phyloP scores from a whole-genome alignment of 2,329 filamentous ascomycete genomes.

The Fusarium citri region DNA sequence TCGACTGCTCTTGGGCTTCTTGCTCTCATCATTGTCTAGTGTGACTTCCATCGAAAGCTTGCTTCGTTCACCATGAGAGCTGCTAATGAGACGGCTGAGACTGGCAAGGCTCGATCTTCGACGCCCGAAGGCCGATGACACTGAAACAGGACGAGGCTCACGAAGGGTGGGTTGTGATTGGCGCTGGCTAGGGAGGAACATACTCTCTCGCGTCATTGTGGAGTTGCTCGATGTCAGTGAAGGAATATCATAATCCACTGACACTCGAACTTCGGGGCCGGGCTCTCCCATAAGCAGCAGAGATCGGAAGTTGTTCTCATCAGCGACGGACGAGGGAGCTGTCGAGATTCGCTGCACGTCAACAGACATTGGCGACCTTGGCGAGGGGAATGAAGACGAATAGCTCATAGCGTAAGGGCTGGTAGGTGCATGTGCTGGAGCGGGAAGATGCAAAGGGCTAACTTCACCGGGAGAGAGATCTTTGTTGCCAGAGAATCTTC shows the following conservation, averaged over 20 bases:
- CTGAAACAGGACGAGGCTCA: slow-evolving; percentile 71
- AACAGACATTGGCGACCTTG: slow-evolving; percentile 74
- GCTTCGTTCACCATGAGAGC: slow-evolving; percentile 78
- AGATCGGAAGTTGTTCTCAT: slow-evolving; percentile 78
- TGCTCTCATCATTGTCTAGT: slow-evolving; percentile 64
- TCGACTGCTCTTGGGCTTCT: slow-evolving; percentile 70
- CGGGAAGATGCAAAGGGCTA: slow-evolving; percentile 58
- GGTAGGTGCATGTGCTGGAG: slow-evolving; percentile 61
- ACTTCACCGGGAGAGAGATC: slow-evolving; percentile 65
- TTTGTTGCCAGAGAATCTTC: slow-evolving; percentile 54
- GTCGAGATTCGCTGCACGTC: slow-evolving; percentile 80
- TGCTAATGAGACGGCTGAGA: slow-evolving; percentile 80
- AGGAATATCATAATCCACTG: slow-evolving; percentile 76
- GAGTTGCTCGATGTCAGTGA: slow-evolving; percentile 81
- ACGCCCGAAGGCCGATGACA: slow-evolving; percentile 73
- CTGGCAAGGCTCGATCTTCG: slow-evolving; percentile 82
- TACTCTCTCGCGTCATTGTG: slow-evolving; percentile 78
- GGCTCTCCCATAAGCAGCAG: slow-evolving; percentile 76
- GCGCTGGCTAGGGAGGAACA: slow-evolving; percentile 58
- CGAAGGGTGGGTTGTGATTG: slow-evolving; percentile 61
- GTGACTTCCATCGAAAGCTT: slow-evolving; percentile 78
- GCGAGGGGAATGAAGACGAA: slow-evolving; percentile 76
- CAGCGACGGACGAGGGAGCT: slow-evolving; percentile 77
- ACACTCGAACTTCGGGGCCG: slow-evolving; percentile 77
- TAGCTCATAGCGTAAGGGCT: slow-evolving; percentile 75